Conservation (phyloP, 2,329 filamentous ascomycete genomes). For the Zalaria sp. region DNA sequence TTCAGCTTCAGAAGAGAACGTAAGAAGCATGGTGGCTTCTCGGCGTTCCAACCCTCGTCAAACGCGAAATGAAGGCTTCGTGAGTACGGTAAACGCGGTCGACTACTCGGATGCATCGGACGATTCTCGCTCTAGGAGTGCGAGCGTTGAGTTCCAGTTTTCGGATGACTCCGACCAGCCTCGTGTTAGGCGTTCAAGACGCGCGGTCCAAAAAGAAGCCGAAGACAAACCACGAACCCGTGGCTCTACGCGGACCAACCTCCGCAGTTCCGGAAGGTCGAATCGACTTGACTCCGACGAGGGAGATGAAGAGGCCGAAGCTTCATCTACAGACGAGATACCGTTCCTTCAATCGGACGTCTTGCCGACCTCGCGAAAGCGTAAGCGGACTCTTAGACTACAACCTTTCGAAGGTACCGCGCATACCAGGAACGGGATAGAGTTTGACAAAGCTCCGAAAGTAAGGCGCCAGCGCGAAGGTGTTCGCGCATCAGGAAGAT, state of each 20-base stretch:
- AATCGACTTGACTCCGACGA: background rate
- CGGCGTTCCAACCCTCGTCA: background rate
- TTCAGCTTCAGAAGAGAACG: background rate
- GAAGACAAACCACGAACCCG: background rate
- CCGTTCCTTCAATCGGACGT: constrained; percentile 26
- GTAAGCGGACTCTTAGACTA: constrained; percentile 17
- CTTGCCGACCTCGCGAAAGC: constrained; percentile 18
- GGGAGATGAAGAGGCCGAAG: constrained; percentile 2
- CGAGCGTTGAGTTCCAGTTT: background rate
- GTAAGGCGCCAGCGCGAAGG: constrained; percentile 9
- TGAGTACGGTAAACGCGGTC: constrained; percentile 14
- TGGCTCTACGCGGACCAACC: constrained; percentile 7
- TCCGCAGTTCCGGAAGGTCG: constrained; percentile 7
- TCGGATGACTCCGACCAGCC: background rate
- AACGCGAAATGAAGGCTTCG: constrained; percentile 10
- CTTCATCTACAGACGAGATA: constrained; percentile 1
- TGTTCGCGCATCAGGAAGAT: constrained; percentile 29
- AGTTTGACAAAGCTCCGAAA: constrained; percentile 4
- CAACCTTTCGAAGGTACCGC: constrained; percentile 3
- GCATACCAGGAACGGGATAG: constrained; percentile 6
- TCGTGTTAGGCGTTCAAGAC: background rate
- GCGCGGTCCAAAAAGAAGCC: background rate
- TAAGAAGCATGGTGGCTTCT: background rate
- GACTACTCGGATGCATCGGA: constrained; percentile 11
- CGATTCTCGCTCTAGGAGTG: background rate